Conservation (phyloP, 2,329 filamentous ascomycete genomes). For the Botrytis pseudocinerea region DNA sequence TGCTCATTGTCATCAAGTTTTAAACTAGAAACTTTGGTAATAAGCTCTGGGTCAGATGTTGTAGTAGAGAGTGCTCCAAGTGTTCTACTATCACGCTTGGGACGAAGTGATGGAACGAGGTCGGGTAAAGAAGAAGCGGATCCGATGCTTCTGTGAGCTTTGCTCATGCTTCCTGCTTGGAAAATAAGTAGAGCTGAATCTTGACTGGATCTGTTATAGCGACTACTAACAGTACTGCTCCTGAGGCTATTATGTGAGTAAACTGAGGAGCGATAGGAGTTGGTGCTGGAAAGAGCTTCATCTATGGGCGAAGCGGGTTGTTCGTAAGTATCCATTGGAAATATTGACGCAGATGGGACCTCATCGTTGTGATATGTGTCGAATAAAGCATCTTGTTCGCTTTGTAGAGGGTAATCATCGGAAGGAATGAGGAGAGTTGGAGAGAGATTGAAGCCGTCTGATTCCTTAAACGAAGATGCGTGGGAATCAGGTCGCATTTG, state of each 20-base stretch:
- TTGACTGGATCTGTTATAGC: slow-evolving; percentile 36
- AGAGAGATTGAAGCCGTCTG: slow-evolving; percentile 59
- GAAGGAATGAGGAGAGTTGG: slow-evolving; percentile 62
- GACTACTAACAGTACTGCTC: slow-evolving; percentile 29
- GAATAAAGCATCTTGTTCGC: slow-evolving; percentile 43
- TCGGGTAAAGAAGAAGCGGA: slow-evolving; percentile 41
- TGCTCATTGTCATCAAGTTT: slow-evolving; percentile 24
- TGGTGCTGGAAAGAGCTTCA: slow-evolving; percentile 36
- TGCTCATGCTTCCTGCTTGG: slow-evolving; percentile 28
- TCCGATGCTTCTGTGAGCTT: slow-evolving; percentile 35
- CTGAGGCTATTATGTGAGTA: slow-evolving; percentile 38
- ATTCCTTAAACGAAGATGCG: slow-evolving; percentile 58
- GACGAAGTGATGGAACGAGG: slow-evolving; percentile 35
- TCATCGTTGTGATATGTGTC: slow-evolving; percentile 34
- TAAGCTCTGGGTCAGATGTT: slow-evolving; percentile 24
- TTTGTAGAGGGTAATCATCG: slow-evolving; percentile 56
- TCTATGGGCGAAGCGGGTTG: slow-evolving; percentile 37
- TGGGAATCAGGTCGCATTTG: slow-evolving; percentile 42
- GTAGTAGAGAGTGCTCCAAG: neutral
- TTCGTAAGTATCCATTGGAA: slow-evolving; percentile 33
- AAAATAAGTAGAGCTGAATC: slow-evolving; percentile 35
- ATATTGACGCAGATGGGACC: slow-evolving; percentile 32
- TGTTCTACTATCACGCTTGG: slow-evolving; percentile 26
- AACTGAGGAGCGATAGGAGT: slow-evolving; percentile 38
- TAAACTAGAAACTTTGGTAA: slow-evolving; percentile 18